Conservation (phyloP, 345 rosid species). For the Reutealis trisperma region DNA sequence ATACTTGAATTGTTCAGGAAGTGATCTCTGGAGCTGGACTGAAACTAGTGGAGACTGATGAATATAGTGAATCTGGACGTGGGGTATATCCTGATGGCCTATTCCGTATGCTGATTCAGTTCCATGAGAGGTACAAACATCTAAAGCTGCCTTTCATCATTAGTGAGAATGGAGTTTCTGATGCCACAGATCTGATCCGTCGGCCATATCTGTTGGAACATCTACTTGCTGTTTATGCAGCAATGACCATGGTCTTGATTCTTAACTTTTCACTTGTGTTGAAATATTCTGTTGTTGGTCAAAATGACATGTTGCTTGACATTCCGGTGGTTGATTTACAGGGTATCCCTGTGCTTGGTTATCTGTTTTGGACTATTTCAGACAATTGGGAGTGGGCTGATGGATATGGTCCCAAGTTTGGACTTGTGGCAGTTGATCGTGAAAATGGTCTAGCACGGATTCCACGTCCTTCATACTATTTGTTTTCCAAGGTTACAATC, state of each 20-base stretch:
- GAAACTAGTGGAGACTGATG: conserved; percentile 88
- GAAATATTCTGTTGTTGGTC: conserved; percentile 16
- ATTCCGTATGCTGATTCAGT: conserved; percentile 66
- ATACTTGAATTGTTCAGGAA: conserved; percentile 56
- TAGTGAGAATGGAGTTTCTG: conserved; percentile 88
- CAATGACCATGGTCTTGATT: conserved; percentile 64
- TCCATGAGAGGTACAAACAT: conserved; percentile 83
- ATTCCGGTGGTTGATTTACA: conserved; percentile 30
- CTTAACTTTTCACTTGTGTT: conserved; percentile 25
- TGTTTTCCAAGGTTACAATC: conserved; percentile 69
- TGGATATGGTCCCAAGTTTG: conserved; percentile 98
- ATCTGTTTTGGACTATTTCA: conserved; percentile 92
- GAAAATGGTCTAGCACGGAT: conserved; percentile 64
- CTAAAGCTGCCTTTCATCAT: conserved; percentile 77
- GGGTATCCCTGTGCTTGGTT: conserved; percentile 92
- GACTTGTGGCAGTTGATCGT: conserved; percentile 88
- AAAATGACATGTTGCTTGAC: background rate
- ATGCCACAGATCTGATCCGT: conserved; percentile 85
- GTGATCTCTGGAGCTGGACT: conserved; percentile 75
- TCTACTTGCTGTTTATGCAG: conserved; percentile 84
- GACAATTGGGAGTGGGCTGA: conserved; percentile 99
- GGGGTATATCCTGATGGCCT: conserved; percentile 96
- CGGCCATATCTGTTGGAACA: conserved; percentile 86
- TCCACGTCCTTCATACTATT: conserved; percentile 79
- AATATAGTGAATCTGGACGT: conserved; percentile 97